Base-by-base conservation (phyloP, 2,329 filamentous ascomycete genomes). In the Stenocarpella maydis region DNA sequence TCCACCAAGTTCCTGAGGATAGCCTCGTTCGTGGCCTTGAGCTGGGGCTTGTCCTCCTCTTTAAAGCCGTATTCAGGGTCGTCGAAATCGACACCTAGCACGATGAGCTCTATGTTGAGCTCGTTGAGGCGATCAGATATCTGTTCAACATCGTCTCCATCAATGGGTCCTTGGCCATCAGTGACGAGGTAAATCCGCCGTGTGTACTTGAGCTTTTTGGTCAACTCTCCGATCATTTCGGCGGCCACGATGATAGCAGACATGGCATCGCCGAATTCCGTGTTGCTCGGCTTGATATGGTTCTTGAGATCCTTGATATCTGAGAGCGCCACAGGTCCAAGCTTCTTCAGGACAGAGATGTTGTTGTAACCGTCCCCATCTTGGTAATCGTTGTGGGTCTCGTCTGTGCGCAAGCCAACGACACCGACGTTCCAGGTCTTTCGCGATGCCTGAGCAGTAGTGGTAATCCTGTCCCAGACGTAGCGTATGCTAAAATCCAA, bases 71-170 rank as follows among this genome's bases (percentile, higher is more conserved):
- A 97, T 2, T 97, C 94, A 1, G 88, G 78, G 78, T 98, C 94
- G 77, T 99, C 94, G 79, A 99, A 98, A 78, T 99, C 96, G 21
- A 97, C 88, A 17, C 96, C 96, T 66, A 98, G 81, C 14, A 98
- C 82, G 1, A 91, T 86, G 52, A 99, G 83, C 72, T 96, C 89
- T 70, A 98, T 96, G 4, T 87, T 87, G 45, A 91, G 88, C 10
- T 91, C 86, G 72, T 93, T 93, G 54, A 98, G 88, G 77, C 94
- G 94, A 52, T 82, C 82, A 0, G 88, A 85, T 72, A 98, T 94
- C 1, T 90, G 86, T 1, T 87, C 85, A 17, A 95, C 78, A 63
- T 90, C 91, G 65, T 94, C 91, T 2, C 84, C 86, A 72, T 95
- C 92, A 78, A 97, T 91, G 2, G 82, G 78, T 0, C 91, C 91